Percentiles rank a stretch among this genome's conserved stretches.
These are phyloP conservation scores for Diplosphaera chodatii DNA, from an alignment of 139 green algal species.

Conservation along the genomic window DNA sequence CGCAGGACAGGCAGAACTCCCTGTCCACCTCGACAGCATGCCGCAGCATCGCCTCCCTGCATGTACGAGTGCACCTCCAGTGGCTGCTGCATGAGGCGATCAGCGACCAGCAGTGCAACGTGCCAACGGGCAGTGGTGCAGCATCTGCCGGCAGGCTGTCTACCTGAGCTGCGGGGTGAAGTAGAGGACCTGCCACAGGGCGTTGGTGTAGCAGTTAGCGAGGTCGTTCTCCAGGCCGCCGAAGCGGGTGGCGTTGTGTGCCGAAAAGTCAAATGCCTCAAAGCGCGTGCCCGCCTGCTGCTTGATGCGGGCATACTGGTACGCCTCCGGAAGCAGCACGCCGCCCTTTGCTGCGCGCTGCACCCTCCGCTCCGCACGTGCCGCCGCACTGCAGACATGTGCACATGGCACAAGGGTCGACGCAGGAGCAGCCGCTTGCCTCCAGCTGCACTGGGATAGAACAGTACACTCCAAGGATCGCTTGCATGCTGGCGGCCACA, in stretches of 20 bases:
- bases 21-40: slow-evolving; percentile 56
- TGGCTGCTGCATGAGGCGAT: too few relatives aligned
- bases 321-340: slow-evolving; percentile 56
- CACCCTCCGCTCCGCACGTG: slow-evolving; percentile 20
- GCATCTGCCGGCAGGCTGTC: too few relatives aligned
- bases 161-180: slow-evolving; percentile 64
- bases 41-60: slow-evolving; percentile 39
- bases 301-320: slow-evolving; percentile 57
- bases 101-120: too few relatives aligned
- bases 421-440: too few relatives aligned
- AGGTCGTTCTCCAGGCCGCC: slow-evolving; percentile 91
- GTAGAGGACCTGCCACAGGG: slow-evolving; percentile 88
- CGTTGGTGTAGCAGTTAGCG: slow-evolving; percentile 90
- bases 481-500: too few relatives aligned
- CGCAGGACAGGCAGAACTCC: slow-evolving; percentile 85
- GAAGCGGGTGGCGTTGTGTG: slow-evolving; percentile 85
- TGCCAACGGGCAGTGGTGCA: too few relatives aligned
- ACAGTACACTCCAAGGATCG: too few relatives aligned
- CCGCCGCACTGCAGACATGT: neutral
- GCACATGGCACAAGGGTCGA: too few relatives aligned
- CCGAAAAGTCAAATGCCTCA: slow-evolving; percentile 76
- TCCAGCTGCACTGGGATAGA: too few relatives aligned
- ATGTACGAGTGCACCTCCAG: too few relatives aligned
- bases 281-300: slow-evolving; percentile 50
- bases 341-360: slow-evolving; percentile 33